Evolutionary conservation across 805 yeast genomes (phyloP).

Genomic region (Blastobotrys attinorum): DNA sequence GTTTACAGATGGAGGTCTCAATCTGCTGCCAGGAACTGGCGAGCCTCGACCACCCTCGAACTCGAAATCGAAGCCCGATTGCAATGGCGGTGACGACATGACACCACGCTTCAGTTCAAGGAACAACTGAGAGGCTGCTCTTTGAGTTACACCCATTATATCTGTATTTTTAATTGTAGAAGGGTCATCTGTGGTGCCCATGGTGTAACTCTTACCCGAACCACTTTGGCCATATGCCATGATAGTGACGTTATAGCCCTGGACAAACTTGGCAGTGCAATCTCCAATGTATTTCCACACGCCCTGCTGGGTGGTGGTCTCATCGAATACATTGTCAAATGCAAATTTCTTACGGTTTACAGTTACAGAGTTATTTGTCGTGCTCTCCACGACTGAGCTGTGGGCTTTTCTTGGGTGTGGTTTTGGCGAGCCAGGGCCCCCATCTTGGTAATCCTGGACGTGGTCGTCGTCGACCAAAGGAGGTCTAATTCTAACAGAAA

Average conservation of each 20-base stretch:
- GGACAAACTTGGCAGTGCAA: conserved; percentile 10
- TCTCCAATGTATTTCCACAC: conserved; percentile 12
- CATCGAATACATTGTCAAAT: conserved; percentile 18
- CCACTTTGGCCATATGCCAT: conserved; percentile 31
- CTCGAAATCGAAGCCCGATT: background rate
- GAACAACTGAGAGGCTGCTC: conserved; percentile 18
- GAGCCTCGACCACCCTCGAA: background rate
- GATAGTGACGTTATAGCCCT: conserved; percentile 22
- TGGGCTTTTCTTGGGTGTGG: background rate
- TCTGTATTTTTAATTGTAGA: conserved; percentile 34
- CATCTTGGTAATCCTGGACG: background rate
- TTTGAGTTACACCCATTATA: conserved; percentile 54
- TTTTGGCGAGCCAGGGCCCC: no score
- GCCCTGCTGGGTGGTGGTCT: conserved; percentile 15
- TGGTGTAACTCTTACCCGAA: conserved; percentile 30
- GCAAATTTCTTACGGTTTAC: conserved; percentile 11
- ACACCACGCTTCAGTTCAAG: conserved; percentile 1
- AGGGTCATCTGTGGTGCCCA: conserved; percentile 32
- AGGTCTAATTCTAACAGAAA: conserved; percentile 10
- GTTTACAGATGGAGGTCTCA: conserved; percentile 2
- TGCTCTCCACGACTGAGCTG: background rate
- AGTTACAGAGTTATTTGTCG: background rate
- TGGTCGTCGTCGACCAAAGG: background rate
- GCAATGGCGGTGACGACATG: background rate
- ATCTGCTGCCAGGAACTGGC: background rate